Evolutionary conservation across 495 filamentous ascomycete species (phyloP).

Genomic region (Xylaria sp.): DNA sequence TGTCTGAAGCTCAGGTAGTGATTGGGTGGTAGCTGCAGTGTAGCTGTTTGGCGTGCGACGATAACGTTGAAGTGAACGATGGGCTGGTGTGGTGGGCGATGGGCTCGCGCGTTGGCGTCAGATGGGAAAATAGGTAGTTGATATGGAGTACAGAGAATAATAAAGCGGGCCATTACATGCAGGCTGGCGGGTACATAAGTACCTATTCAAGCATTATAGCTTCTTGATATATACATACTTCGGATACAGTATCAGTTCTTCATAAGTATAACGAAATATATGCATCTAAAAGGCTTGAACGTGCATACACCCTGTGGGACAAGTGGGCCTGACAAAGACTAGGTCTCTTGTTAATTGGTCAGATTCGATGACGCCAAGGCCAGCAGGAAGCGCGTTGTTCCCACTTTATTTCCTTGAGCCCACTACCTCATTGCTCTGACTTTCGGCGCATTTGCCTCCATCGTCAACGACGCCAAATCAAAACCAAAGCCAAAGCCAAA

Average conservation of each 20-base stretch:
- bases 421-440: neutral
- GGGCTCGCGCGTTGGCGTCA: neutral
- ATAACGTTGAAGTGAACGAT: neutral
- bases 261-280: too few species aligned
- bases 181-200: too few species aligned
- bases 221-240: neutral
- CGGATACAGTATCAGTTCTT: neutral
- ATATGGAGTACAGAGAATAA: neutral
- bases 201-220: too few species aligned
- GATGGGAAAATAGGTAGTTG: neutral
- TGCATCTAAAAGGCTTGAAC: neutral
- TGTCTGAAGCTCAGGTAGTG: neutral
- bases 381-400: neutral
- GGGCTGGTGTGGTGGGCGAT: conserved; percentile 1
- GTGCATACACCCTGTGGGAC: neutral
- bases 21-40: neutral
- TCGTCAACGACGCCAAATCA: conserved; percentile 1
- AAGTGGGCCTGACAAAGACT: neutral
- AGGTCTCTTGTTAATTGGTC: neutral
- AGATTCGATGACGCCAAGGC: neutral
- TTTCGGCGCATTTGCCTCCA: neutral
- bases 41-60: neutral
- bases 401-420: conserved; percentile 24
- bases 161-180: neutral
- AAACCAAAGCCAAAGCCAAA: neutral